Evolutionary conservation across 768 basidiomycete species (phyloP).

Genomic region (Boletus vermiculosoides): DNA sequence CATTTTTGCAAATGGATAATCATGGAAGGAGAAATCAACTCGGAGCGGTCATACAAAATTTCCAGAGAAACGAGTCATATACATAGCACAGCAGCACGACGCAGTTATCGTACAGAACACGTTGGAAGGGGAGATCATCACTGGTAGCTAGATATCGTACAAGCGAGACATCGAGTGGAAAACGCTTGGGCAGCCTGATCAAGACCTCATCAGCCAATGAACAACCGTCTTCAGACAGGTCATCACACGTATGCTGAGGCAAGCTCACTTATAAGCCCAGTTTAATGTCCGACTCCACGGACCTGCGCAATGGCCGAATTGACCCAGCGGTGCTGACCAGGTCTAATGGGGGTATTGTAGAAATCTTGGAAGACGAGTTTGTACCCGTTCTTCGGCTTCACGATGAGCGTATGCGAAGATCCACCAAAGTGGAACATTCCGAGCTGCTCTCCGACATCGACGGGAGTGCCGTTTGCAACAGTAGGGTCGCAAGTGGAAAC

Average conservation of each 20-base stretch:
- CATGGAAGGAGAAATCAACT: too few relatives aligned
- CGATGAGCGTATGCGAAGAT: slow-evolving; percentile 46
- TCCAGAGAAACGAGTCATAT: background rate
- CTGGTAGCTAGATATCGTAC: background rate
- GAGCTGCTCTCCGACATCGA: too few relatives aligned
- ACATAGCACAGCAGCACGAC: background rate
- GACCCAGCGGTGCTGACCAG: slow-evolving; percentile 2
- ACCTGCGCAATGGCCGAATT: slow-evolving; percentile 1
- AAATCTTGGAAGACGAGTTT: slow-evolving; percentile 17
- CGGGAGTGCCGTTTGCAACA: too few relatives aligned
- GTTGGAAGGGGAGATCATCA: too few relatives aligned
- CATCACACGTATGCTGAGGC: background rate
- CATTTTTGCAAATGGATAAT: background rate
- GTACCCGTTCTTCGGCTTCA: slow-evolving; percentile 14
- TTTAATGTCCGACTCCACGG: background rate
- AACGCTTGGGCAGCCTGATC: too few relatives aligned
- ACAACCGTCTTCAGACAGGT: background rate
- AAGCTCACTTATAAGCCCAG: background rate
- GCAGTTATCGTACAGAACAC: background rate
- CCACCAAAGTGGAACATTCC: slow-evolving; percentile 69
- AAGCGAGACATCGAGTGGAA: too few relatives aligned
- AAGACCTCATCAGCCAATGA: background rate
- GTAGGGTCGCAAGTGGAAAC: too few relatives aligned
- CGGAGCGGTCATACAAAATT: background rate
- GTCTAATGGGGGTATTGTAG: background rate